phyloP scores from a whole-genome alignment of 2,329 filamentous ascomycete species.

The Penicillium expansum region DNA sequence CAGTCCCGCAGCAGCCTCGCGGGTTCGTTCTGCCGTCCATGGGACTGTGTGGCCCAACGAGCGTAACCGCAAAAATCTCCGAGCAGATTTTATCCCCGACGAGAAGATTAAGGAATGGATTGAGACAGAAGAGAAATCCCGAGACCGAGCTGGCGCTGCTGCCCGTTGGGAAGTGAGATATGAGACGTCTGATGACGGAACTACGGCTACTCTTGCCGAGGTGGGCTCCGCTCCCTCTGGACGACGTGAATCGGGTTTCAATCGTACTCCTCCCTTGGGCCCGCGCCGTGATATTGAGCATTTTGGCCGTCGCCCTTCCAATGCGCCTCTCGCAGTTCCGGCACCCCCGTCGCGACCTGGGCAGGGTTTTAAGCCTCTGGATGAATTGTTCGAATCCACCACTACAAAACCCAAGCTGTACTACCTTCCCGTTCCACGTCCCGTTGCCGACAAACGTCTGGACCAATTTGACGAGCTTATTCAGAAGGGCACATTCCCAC shows the following conservation, averaged over 20 bases:
- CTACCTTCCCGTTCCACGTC: slow-evolving; percentile 63
- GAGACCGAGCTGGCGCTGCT: slow-evolving; percentile 38
- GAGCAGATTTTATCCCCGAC: slow-evolving; percentile 84
- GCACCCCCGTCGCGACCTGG: slow-evolving; percentile 26
- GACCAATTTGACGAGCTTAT: slow-evolving; percentile 54
- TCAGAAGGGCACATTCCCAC: slow-evolving; percentile 38
- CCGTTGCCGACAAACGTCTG: slow-evolving; percentile 63
- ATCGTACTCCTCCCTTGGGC: slow-evolving; percentile 29
- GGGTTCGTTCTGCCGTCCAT: slow-evolving; percentile 74
- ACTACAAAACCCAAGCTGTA: slow-evolving; percentile 63
- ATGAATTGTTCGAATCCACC: slow-evolving; percentile 60
- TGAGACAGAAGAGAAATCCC: slow-evolving; percentile 59
- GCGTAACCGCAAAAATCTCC: slow-evolving; percentile 75
- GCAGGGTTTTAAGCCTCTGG: slow-evolving; percentile 55
- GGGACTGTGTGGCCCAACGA: slow-evolving; percentile 82
- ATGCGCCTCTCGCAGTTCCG: slow-evolving; percentile 20
- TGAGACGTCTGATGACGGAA: slow-evolving; percentile 55
- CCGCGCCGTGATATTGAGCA: slow-evolving; percentile 25
- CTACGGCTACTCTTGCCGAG: slow-evolving; percentile 59
- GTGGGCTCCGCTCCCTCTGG: slow-evolving; percentile 31
- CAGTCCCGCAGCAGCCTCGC: slow-evolving; percentile 66
- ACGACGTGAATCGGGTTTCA: slow-evolving; percentile 28
- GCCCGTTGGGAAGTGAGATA: slow-evolving; percentile 74
- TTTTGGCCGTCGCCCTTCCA: slow-evolving; percentile 27
- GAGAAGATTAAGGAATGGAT: slow-evolving; percentile 74